These are phyloP conservation scores for Triticum timopheevii DNA, from an alignment of 176 grass and related monocot genomes.

Conservation along the genomic window DNA sequence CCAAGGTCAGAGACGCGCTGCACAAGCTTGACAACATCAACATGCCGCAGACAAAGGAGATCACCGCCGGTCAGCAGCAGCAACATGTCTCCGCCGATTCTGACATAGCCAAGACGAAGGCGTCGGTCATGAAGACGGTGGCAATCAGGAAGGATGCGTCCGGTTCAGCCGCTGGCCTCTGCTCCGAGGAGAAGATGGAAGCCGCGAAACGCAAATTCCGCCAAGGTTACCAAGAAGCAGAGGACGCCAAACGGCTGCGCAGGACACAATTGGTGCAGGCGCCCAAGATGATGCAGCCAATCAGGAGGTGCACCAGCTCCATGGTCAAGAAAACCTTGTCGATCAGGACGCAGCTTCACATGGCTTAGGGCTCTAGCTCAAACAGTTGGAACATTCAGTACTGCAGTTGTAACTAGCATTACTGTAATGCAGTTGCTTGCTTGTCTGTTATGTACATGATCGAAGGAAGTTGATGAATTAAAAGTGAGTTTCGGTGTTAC, in stretches of 20 bases:
- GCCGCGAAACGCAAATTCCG: neutral
- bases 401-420: neutral
- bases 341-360: neutral
- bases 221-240: neutral
- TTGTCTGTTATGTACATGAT: neutral
- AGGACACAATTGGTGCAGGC: neutral
- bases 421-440: neutral
- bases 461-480: neutral
- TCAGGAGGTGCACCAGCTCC: neutral
- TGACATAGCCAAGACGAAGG: no score
- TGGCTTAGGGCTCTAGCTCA: neutral
- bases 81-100: neutral
- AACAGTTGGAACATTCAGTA: neutral
- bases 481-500: neutral
- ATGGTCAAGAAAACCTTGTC: neutral
- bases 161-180: neutral
- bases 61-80: no score
- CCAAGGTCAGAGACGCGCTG: neutral
- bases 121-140: neutral
- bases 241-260: neutral
- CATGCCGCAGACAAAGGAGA: no score
- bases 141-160: neutral
- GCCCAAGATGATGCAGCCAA: neutral
- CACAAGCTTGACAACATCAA: neutral
- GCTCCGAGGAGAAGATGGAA: neutral